Percentiles rank a stretch among this genome's conserved stretches.
Evolutionary conservation across 352 stramenopile genomes (phyloP).

Genomic region (Globisporangium uncinulatum): DNA sequence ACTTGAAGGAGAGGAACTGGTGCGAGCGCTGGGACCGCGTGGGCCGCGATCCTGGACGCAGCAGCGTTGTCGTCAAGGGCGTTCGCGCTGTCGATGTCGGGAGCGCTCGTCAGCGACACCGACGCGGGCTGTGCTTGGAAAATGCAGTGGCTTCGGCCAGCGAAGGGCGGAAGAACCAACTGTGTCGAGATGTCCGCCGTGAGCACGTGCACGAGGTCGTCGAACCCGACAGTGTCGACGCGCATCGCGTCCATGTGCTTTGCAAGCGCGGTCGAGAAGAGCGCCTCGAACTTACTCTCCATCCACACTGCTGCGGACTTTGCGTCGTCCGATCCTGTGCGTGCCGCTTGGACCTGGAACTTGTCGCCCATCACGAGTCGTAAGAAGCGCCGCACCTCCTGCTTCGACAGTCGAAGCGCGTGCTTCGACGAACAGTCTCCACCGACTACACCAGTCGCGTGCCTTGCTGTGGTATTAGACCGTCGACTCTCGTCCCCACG

Average conservation of each 20-base stretch:
- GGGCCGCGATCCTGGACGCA: background rate
- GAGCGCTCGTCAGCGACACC: background rate
- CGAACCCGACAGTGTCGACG: constrained; percentile 17
- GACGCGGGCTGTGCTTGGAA: background rate
- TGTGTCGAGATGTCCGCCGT: constrained; percentile 15
- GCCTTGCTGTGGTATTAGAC: background rate
- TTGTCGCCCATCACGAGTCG: constrained; percentile 34
- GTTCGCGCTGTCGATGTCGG: background rate
- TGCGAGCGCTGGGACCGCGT: constrained; percentile 1
- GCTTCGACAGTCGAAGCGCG: constrained; percentile 20
- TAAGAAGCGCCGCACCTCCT: constrained; percentile 46
- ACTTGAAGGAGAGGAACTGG: constrained; percentile 17
- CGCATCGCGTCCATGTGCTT: background rate
- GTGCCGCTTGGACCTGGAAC: constrained; percentile 4
- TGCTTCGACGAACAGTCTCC: background rate
- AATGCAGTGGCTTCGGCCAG: background rate
- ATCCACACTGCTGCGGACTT: constrained; percentile 19
- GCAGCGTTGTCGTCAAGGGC: background rate
- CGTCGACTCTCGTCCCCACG: background rate
- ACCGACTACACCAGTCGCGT: background rate
- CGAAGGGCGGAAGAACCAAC: constrained; percentile 21
- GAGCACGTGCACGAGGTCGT: constrained; percentile 23
- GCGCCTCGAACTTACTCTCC: constrained; percentile 30
- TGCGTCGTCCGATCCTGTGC: background rate
- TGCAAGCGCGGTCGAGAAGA: constrained; percentile 24